A percentile compares a stretch with the other conserved stretches of the same genome.
These are phyloP conservation scores for Lecanicillium sp. DNA, from an alignment of 2,329 filamentous ascomycete species.

Conservation along the genomic window DNA sequence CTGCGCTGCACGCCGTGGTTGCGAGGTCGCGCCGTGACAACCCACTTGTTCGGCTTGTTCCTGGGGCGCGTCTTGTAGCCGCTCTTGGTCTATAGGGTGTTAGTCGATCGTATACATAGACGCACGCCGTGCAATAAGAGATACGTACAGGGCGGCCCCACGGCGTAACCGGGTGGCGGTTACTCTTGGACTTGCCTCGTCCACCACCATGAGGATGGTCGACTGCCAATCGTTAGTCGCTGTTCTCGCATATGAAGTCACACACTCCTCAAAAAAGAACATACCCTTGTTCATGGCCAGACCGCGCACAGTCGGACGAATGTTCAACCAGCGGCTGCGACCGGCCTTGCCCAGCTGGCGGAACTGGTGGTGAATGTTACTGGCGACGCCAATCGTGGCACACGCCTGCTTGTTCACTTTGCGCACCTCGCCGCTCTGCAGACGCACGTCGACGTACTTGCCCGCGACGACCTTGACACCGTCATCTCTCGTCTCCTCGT, in stretches of 20 bases:
- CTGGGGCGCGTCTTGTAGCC: conserved; percentile 89
- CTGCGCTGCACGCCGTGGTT: conserved; percentile 86
- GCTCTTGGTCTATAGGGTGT: conserved; percentile 58
- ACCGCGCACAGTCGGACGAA: conserved; percentile 91
- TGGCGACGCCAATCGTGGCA: conserved; percentile 88
- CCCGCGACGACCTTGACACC: conserved; percentile 59
- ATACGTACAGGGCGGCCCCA: conserved; percentile 88
- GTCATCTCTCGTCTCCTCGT: conserved; percentile 62
- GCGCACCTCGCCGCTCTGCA: conserved; percentile 90
- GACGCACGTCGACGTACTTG: conserved; percentile 73
- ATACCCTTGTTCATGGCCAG: conserved; percentile 94
- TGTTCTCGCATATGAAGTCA: not conserved
- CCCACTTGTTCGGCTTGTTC: conserved; percentile 85
- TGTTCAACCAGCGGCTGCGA: conserved; percentile 87
- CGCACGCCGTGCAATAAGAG: no score
- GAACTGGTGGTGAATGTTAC: conserved; percentile 89
- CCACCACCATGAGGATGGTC: conserved; percentile 99
- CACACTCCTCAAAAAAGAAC: conserved; percentile 26
- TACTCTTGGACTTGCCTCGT: conserved; percentile 98
- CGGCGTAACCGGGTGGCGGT: conserved; percentile 86
- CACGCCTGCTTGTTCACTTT: conserved; percentile 88
- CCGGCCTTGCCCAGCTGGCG: conserved; percentile 91
- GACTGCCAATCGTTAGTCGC: conserved; percentile 37
- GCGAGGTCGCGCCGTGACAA: conserved; percentile 74
- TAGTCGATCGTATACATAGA: conserved; percentile 19